Conservation (phyloP, 2,329 filamentous ascomycete species). For the Trichoderma harzianum region DNA sequence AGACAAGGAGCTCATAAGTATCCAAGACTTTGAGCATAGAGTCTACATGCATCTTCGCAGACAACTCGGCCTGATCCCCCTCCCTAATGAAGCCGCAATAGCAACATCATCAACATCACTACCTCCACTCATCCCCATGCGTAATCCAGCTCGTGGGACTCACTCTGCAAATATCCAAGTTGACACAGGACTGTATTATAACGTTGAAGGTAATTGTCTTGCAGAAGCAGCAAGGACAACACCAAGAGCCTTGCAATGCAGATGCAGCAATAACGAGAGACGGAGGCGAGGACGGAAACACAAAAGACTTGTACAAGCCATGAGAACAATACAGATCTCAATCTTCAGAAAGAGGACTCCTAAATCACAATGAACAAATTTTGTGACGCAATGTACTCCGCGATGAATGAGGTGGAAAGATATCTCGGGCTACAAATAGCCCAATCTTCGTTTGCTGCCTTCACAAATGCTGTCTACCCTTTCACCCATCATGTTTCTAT, state of each 20-base stretch:
- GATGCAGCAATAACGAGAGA: accelerated
- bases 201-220: not conserved
- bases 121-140: not conserved
- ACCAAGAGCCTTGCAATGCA: accelerated
- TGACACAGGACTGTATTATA: not conserved
- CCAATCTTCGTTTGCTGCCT: not conserved
- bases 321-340: not conserved
- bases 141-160: not conserved
- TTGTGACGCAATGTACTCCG: not conserved
- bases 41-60: not conserved
- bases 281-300: not conserved
- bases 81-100: not conserved
- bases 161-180: not conserved
- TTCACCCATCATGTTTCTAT: not conserved
- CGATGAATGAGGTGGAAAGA: not conserved
- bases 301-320: not conserved
- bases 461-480: no score
- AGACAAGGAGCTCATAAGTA: not conserved
- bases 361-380: not conserved
- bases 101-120: not conserved
- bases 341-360: not conserved
- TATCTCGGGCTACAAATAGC: not conserved
- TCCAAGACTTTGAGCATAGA: not conserved
- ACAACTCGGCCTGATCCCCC: not conserved
- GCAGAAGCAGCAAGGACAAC: not conserved